phyloP scores from a whole-genome alignment of 78 protist genomes.

The Tieghemostelium lacteum region DNA sequence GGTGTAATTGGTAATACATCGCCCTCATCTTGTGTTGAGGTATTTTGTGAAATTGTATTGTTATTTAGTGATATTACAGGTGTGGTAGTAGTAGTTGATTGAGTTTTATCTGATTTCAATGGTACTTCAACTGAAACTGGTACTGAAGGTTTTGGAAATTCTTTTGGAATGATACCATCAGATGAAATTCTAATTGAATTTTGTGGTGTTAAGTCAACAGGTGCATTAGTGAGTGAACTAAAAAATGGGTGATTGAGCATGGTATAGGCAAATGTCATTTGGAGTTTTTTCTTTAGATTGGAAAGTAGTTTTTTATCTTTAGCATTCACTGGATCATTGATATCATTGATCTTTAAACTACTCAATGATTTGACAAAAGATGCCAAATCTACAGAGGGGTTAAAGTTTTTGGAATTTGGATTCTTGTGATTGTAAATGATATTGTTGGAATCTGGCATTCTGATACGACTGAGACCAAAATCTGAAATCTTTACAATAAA shows the following conservation, averaged over 20 bases:
- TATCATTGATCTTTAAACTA: background rate
- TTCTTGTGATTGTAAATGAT: slow-evolving; percentile 45
- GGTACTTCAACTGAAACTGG: background rate
- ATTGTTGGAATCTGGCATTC: background rate
- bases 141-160: slow-evolving; percentile 14
- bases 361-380: background rate
- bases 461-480: slow-evolving; percentile 42
- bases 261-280: background rate
- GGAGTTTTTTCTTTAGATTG: slow-evolving; percentile 16
- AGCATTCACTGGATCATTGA: background rate
- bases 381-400: background rate
- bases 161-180: slow-evolving; percentile 37
- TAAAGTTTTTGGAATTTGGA: background rate
- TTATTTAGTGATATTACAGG: background rate
- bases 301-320: background rate
- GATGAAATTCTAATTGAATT: slow-evolving; percentile 37
- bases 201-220: background rate
- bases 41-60: no score
- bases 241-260: slow-evolving; percentile 46
- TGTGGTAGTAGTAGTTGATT: background rate
- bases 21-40: no score
- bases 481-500: slow-evolving; percentile 18
- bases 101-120: background rate
- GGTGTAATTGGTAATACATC: no score
- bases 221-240: slow-evolving; percentile 4